Percentiles rank a stretch among this genome's conserved stretches.
These are phyloP conservation scores for Crithidia brevicula DNA, from an alignment of 208 protist genomes.

Conservation along the genomic window DNA sequence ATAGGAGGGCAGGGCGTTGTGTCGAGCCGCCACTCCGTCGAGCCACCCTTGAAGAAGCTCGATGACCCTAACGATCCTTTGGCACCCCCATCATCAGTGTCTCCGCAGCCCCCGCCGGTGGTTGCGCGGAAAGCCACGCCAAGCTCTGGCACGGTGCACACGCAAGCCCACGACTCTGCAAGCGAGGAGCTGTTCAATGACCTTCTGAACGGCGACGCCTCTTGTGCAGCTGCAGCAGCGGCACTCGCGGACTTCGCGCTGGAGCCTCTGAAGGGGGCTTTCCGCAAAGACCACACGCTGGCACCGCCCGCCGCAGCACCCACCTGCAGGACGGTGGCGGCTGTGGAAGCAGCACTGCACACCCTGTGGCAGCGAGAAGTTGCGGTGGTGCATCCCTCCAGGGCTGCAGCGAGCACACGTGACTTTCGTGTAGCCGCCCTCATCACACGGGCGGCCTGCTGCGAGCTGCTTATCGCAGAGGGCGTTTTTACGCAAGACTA, in stretches of 20 bases:
- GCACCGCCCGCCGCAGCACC: no score
- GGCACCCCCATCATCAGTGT: no score
- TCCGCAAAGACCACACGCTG: not conserved
- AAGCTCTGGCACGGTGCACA: conserved; percentile 3
- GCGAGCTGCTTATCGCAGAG: conserved; percentile 33
- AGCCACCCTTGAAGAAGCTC: no score
- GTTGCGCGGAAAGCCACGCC: no score
- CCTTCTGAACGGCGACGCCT: not conserved
- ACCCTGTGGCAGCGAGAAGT: conserved; percentile 1
- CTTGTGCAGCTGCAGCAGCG: conserved; percentile 1
- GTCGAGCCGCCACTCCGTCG: no score
- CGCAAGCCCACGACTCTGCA: no score
- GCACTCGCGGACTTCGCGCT: conserved; percentile 21
- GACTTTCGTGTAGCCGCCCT: conserved; percentile 16
- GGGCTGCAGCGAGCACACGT: not conserved
- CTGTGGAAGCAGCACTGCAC: conserved; percentile 5
- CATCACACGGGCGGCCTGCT: conserved; percentile 29
- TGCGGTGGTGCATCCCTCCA: not conserved
- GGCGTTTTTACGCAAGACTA: conserved; percentile 29
- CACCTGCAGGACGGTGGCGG: not conserved
- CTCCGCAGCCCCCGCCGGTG: no score
- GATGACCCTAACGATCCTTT: no score
- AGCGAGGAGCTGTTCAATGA: not conserved
- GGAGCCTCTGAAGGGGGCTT: conserved; percentile 8
- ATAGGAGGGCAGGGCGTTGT: no score